Evolutionary conservation across 495 filamentous ascomycete genomes (phyloP).

Genomic region (Aspergillus ellipticus): DNA sequence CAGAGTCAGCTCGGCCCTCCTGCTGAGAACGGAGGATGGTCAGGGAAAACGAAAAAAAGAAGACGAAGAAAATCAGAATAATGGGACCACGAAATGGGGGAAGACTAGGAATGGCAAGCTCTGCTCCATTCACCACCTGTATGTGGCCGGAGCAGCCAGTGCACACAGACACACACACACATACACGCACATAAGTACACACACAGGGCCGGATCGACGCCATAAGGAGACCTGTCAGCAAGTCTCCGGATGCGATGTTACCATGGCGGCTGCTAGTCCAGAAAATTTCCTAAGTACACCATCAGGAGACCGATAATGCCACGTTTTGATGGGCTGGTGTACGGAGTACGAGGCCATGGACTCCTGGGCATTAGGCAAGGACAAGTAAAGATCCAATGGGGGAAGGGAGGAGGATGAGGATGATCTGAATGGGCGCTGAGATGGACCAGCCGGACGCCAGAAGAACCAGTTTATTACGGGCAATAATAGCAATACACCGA

Average conservation of each 20-base stretch:
- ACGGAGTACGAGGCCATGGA: background rate
- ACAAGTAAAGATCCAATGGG: background rate
- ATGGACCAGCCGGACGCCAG: background rate
- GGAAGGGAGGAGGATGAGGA: background rate
- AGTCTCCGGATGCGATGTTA: constrained; percentile 15
- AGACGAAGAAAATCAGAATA: background rate
- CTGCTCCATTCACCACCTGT: background rate
- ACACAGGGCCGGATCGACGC: constrained; percentile 5
- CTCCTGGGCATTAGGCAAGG: background rate
- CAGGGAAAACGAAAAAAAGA: background rate
- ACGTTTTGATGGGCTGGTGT: constrained; percentile 17
- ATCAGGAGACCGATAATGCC: constrained; percentile 11
- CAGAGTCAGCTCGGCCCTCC: background rate
- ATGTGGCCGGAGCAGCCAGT: background rate
- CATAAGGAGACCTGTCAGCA: constrained; percentile 16
- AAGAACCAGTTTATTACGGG: background rate
- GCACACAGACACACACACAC: background rate
- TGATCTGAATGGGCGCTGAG: background rate
- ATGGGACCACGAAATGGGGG: background rate
- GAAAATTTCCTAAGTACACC: constrained; percentile 11
- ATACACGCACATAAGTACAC: background rate
- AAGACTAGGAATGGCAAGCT: background rate
- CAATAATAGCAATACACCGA: background rate
- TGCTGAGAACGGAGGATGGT: background rate
- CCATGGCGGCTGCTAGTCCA: constrained; percentile 7